Evolutionary conservation across 2,329 filamentous ascomycete genomes (phyloP), one percentile per base, ranked within the genome.

Genomic region (Apiospora malaysiana): DNA sequence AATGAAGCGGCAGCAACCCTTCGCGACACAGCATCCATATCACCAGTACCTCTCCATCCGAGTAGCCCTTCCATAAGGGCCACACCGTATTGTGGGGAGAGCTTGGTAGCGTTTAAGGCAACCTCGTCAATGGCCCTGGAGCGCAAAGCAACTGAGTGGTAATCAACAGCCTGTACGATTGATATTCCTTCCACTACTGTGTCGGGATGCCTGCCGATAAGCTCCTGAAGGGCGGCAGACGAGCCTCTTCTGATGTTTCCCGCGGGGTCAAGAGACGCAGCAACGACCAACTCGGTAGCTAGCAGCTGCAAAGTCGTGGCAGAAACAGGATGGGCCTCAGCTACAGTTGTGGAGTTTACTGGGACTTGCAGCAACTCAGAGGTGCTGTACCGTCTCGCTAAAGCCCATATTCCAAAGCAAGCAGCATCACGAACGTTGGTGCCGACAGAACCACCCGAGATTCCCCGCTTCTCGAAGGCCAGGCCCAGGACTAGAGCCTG

Each of bases 351-450:
- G 47, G 85, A 81, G 75, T 84, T 74, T 1, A 84, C 84, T 1
- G 89, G 83, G 0, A 97, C 87, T 0, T 85, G 84, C 14, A 92
- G 85, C 8, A 98, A 86, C 79, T 98, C 95, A 0, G 84, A 78
- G 0, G 94, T 97, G 0, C 89, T 91, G 77, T 98, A 99, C 70
- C 95, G 91, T 70, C 96, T 89, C 27, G 95, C 94, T 9, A 98
- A 81, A 1, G 95, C 93, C 96, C 96, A 99, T 32, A 98, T 92
- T 8, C 96, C 96, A 79, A 98, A 99, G 79, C 95, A 98, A 3
- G 96, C 94, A 16, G 96, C 95, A 83, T 99, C 96, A 66, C 96
- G 90, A 21, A 99, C 95, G 75, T 97, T 97, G 1, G 93, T 92
- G 1, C 96, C 96, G 14, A 95, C 86, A 3, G 94, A 95, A 16